A percentile compares a stretch with the other conserved stretches of the same genome.
These are phyloP conservation scores for Arxiozyma heterogenica DNA, from an alignment of 1,139 yeast genomes.

Conservation along the genomic window DNA sequence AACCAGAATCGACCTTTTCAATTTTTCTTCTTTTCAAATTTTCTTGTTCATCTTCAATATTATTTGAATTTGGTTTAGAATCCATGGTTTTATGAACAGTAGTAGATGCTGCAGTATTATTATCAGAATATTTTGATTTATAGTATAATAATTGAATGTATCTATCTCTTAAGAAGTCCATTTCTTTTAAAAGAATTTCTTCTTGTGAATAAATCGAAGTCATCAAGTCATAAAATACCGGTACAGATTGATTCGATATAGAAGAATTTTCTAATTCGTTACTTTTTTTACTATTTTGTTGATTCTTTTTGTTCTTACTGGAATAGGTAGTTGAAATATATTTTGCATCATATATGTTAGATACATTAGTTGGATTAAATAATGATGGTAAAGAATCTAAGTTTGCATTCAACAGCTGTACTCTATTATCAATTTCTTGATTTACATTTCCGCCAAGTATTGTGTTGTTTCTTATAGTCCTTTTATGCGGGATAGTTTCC, in stretches of 20 bases:
- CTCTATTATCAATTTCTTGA: conserved; percentile 16
- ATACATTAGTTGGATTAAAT: conserved; percentile 1
- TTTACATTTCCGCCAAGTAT: conserved; percentile 16
- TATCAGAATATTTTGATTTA: not conserved
- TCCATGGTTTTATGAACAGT: not conserved
- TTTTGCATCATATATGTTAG: not conserved
- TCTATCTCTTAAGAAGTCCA: conserved; percentile 20
- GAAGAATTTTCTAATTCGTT: not conserved
- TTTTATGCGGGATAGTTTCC: not conserved
- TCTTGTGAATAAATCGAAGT: conserved; percentile 24
- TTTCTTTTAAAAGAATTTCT: conserved; percentile 24
- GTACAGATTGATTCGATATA: not conserved
- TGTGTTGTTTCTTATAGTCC: conserved; percentile 7
- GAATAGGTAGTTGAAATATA: not conserved
- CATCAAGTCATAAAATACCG: conserved; percentile 22
- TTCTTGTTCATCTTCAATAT: not conserved
- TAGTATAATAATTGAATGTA: conserved; percentile 18
- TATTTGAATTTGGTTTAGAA: not conserved
- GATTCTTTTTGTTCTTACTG: not conserved
- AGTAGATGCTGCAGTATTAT: not conserved
- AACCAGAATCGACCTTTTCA: not conserved
- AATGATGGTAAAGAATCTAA: conserved; percentile 16
- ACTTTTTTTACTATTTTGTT: not conserved
- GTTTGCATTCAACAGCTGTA: conserved; percentile 17
- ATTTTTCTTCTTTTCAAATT: not conserved